Base-by-base conservation (phyloP, 225 moss, liverwort and hornwort species). In the Polytrichum commune region DNA sequence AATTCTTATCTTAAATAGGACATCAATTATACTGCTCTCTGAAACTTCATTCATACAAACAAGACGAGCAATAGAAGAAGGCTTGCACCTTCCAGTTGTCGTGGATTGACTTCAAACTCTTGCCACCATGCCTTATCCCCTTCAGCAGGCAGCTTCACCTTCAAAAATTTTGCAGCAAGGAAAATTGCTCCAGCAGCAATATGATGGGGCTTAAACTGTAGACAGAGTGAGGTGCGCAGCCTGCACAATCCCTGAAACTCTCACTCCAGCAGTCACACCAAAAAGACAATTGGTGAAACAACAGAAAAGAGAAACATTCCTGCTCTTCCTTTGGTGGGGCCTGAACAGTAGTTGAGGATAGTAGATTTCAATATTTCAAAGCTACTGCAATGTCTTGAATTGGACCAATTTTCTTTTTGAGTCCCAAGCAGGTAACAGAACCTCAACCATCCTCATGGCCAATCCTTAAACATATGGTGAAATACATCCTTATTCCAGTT, bases 161-260 rank as follows among this genome's bases (percentile, higher is more conserved):
- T 84, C 65, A 97, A 81, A 67, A 97, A 93, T 80, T 93, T 97
- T 57, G 93, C 96, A 74, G 96, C 92, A n/a, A 97, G 82, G 68
- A 97, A 93, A 71, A 97, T 92, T 22, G 96, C 96, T 60, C 92
- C 93, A 64, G 96, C 93, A 76, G 93, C 96, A 70, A 97, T 97
- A 66, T 97, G 93, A 68, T 93, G 92, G 65, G 96, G 92, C 78
- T 93, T 92, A 72, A 93, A 97, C 78, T 97, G 93, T 74, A 97
- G 81, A 82, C 96, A 97, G 69, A 97, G 82, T 72, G 92, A 93
- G 68, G 96, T 97, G 71, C 90, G 89, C 82, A 97, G 86, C 86
- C 93, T 96, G 90, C 92, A 93, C 76, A 87, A 71, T 63, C 69
- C 38, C 68, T 67, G 70, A 79, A 58, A 58, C 8, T 58, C 58